Base-by-base conservation (phyloP, 768 basidiomycete genomes). In the Candolleomyces efflorescens region DNA sequence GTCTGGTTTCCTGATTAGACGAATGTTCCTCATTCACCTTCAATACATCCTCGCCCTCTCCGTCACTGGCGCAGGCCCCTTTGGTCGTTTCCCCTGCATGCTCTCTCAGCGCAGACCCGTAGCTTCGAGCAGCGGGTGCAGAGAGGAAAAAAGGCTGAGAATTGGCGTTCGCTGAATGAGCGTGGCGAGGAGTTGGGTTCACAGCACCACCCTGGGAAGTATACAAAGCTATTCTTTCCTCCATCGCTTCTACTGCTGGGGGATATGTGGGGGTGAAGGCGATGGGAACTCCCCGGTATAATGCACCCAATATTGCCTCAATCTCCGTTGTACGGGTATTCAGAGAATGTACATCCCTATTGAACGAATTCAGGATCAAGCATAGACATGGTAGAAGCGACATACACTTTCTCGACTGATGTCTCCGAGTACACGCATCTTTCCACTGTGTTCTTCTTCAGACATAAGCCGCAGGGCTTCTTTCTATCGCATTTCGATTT, bases 401-500 rank as follows among this genome's bases (percentile, higher is more conserved):
- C 85, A 52, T 58, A 89, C 85, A 93, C 85, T 81, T 92, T 93
- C 74, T 93, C 91, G 17, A 87, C 85, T 0, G 91, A 91, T 11
- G 87, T 89, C 22, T 87, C 83, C 0, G 90, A 89, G 68, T 92
- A 92, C 5, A 87, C 77, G 64, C 90, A 92, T 63, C 87, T 77
- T 3, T 75, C 73, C 11, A 87, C 80, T 0, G 88, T 90, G 65
- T 90, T 87, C 60, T 90, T 86, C 67, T 92, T 92, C 17, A 83
- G 79, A 63, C 92, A 93, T 24, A 84, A 86, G 0, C 83, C 83
- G 62, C 91, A 93, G 0, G 91, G 91, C 2, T 78, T 83, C 18
- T 86, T 81, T 38, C 91, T 76, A 72, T 93, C 91, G 67, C 91
- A 94, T 74, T 86, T 91, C 54, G 92, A 79, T 64, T 94, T 94